phyloP scores from a whole-genome alignment of 345 rosid species.

The Citrus unshiu region DNA sequence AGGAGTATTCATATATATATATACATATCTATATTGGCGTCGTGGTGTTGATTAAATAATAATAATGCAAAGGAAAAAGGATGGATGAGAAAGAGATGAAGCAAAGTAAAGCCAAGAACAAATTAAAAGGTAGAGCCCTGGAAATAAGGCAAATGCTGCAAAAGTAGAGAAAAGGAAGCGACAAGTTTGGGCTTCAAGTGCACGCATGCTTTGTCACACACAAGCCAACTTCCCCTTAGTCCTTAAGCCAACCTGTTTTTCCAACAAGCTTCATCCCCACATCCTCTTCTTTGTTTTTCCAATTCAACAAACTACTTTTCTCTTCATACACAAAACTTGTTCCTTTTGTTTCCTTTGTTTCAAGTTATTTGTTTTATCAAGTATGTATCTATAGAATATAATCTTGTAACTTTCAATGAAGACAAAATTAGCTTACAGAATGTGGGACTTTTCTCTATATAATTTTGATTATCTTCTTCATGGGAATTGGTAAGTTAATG shows the following conservation, averaged over 20 bases:
- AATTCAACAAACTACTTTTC: background rate
- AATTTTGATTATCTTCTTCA: no score
- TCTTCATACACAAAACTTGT: no score
- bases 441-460: no score
- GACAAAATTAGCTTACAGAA: no score
- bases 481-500: no score
- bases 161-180: constrained; percentile 38
- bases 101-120: background rate
- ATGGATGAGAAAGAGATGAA: constrained; percentile 5
- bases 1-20: background rate
- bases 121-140: constrained; percentile 26
- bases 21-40: no score
- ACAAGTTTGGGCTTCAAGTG: constrained; percentile 35
- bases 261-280: constrained; percentile 6
- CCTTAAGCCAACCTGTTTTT: constrained; percentile 26
- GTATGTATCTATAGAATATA: no score
- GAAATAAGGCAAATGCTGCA: constrained; percentile 35
- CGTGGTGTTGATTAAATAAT: background rate
- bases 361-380: no score
- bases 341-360: no score
- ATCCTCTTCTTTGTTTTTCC: background rate
- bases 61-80: background rate
- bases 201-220: constrained; percentile 38
- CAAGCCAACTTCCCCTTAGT: constrained; percentile 23
- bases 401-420: no score